phyloP scores from a whole-genome alignment of 1,284 basidiomycete genomes.

The Ceratobasidium sp. region DNA sequence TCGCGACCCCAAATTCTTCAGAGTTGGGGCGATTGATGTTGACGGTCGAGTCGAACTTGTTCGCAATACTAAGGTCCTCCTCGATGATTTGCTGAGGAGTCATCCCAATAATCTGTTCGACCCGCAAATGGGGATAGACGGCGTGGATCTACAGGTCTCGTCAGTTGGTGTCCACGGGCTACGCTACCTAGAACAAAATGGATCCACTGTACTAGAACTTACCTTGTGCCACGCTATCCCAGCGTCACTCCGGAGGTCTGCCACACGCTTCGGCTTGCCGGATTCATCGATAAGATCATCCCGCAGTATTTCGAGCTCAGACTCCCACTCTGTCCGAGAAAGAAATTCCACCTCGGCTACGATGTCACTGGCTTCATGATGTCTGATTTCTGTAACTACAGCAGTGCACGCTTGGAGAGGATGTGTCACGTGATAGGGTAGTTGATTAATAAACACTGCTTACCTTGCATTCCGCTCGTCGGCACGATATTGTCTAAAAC shows the following conservation, averaged over 20 bases:
- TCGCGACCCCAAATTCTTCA: slow-evolving; percentile 59
- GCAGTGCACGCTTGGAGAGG: slow-evolving; percentile 61
- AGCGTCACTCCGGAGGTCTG: slow-evolving; percentile 63
- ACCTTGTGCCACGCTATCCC: slow-evolving; percentile 68
- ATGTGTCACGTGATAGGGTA: background rate
- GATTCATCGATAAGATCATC: slow-evolving; percentile 65
- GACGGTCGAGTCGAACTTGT: slow-evolving; percentile 60
- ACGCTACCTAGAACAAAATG: slow-evolving; percentile 4
- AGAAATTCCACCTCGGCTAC: slow-evolving; percentile 66
- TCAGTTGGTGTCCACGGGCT: too few relatives aligned
- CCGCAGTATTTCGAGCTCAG: slow-evolving; percentile 60
- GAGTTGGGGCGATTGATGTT: slow-evolving; percentile 59
- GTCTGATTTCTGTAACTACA: slow-evolving; percentile 64
- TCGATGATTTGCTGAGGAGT: slow-evolving; percentile 49
- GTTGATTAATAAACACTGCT: slow-evolving; percentile 39
- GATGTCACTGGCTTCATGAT: slow-evolving; percentile 61
- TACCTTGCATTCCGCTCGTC: slow-evolving; percentile 67
- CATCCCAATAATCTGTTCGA: slow-evolving; percentile 58
- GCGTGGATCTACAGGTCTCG: slow-evolving; percentile 60
- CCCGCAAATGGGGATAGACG: slow-evolving; percentile 60
- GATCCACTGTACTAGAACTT: background rate
- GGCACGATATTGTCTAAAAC: slow-evolving; percentile 64
- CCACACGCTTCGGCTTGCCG: slow-evolving; percentile 59
- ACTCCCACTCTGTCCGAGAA: slow-evolving; percentile 61
- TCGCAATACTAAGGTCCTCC: slow-evolving; percentile 50